Evolutionary conservation across 2,329 filamentous ascomycete species (phyloP), one percentile per base, ranked within the genome.

Genomic region (Trichoderma polysporum): DNA sequence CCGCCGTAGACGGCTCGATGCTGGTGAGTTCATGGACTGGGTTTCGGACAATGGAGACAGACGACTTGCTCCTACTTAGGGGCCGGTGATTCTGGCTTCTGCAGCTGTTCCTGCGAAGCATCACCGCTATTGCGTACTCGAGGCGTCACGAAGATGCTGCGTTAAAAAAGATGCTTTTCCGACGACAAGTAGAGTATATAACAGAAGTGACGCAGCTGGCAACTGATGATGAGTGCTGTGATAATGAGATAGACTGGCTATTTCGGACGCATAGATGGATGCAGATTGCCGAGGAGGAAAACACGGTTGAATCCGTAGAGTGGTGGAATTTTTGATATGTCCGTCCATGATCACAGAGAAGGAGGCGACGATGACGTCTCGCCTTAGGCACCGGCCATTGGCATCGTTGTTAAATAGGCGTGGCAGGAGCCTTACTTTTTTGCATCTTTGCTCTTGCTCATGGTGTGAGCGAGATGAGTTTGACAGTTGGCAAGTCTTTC

Each of bases 21-120:
- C 83, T 79, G 58, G 85, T 80, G 22, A 85, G 76, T 1, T 70
- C 68, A 67, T 79, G 76, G 22, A 82, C 78, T 33, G 81, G 80
- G 58, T 80, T 80, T 33, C 70, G 69, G 9, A 50, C 54, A 13
- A 81, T 76, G 37, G 84, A 85, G 67, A 78, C 81, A n/a, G 80
- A 80, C 7, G 86, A 88, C 73, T 85, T 88, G 74, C 82, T 84
- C 70, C 81, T 83, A 71, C 78, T 75, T 27, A 86, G 63, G 80
- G 77, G 73, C 74, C 80, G 73, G 72, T 76, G 73, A 72, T 76
- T 71, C 74, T 81, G 70, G 75, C 78, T 75, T 66, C 78, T 84
- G 68, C 77, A 77, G 71, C 81, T 86, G 68, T 83, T 85, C 39
- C 81, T 80, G 68, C 80, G 82, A 61, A 84, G 78, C 85, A 87